Base-by-base conservation (phyloP, 2,329 filamentous ascomycete species). In the Ramularia endophylla region DNA sequence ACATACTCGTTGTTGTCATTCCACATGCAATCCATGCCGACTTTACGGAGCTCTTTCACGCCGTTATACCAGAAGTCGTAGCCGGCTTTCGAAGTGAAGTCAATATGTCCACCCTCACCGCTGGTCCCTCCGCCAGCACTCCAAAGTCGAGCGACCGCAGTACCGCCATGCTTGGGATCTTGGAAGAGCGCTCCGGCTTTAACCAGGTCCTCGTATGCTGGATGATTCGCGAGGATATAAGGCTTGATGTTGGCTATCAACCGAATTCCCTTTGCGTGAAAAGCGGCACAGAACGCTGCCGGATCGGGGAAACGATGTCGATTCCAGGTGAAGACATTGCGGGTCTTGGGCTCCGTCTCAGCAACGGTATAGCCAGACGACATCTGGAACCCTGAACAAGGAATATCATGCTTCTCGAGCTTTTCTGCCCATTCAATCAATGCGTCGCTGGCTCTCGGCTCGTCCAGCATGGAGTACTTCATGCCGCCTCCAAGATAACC, bases 1-100 rank as follows among this genome's bases (percentile, higher is more conserved):
- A 77, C 80, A 58, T 85, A 87, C 59, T 87, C 83, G 51, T 86
- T 87, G 62, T 87, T 87, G 58, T 87, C 83, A 50, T 87, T 87
- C 83, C 83, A 87, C 65, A 86, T 85, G 35, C 74, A 81, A 50
- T 85, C 81, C 41, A 87, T 81, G 1, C 82, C 82, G 7, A 77
- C 64, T 18, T 74, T 65, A 40, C 77, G 77, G 1, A 87, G 68
- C 36, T 71, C 72, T 44, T 75, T 72, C 7, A 84, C 76, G 2
- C 83, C 82, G 1, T 83, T 68, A 46, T 77, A 82, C 83, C 83
- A 87, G 79, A 81, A 87, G 12, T 78, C 66, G 54, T 78, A 86
- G 0, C 79, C 82, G 0, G 73, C 72, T 16, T 74, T 67, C 0
- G 80, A 84, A 0, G 82, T 84, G 51, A 87, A 87, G 59, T 87